Evolutionary conservation across 1,284 basidiomycete genomes (phyloP).

Genomic region (Ustilago curta): DNA sequence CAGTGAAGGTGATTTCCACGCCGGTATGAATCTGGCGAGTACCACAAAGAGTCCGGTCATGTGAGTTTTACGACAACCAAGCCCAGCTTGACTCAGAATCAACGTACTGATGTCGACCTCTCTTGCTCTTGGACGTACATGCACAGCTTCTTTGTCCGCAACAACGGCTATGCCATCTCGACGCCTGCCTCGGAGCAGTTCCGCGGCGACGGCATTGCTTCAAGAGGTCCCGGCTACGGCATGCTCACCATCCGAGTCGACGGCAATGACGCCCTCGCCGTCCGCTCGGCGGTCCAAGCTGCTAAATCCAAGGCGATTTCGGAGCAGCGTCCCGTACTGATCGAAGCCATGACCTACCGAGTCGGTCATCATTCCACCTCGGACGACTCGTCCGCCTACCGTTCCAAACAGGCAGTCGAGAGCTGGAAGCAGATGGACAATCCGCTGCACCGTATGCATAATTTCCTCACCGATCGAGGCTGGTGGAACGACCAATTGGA

Average conservation of each 20-base stretch:
- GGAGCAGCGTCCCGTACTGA: constrained; percentile 80
- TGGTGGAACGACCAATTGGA: constrained; percentile 88
- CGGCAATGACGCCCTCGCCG: constrained; percentile 91
- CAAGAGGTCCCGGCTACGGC: constrained; percentile 92
- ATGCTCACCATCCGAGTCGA: constrained; percentile 78
- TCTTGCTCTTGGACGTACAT: constrained; percentile 59
- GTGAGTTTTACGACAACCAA: constrained; percentile 27
- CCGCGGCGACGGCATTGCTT: constrained; percentile 71
- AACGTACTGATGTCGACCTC: neutral
- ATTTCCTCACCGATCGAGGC: constrained; percentile 78
- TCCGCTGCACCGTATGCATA: constrained; percentile 84
- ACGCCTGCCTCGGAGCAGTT: constrained; percentile 91
- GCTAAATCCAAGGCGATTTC: constrained; percentile 82
- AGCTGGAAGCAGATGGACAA: constrained; percentile 75
- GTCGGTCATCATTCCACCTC: constrained; percentile 96
- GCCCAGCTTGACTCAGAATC: neutral
- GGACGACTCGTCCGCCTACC: constrained; percentile 91
- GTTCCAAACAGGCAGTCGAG: constrained; percentile 56
- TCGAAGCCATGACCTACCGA: constrained; percentile 75
- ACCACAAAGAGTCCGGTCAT: constrained; percentile 61
- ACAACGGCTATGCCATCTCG: constrained; percentile 93
- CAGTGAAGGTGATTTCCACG: constrained; percentile 74
- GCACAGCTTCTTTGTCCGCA: constrained; percentile 74
- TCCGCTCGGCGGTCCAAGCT: constrained; percentile 82
- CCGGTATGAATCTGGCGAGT: constrained; percentile 71